Percentiles rank a stretch among this genome's conserved stretches.
These are phyloP conservation scores for Hortiboletus campestris DNA, from an alignment of 768 basidiomycete species.

Conservation along the genomic window DNA sequence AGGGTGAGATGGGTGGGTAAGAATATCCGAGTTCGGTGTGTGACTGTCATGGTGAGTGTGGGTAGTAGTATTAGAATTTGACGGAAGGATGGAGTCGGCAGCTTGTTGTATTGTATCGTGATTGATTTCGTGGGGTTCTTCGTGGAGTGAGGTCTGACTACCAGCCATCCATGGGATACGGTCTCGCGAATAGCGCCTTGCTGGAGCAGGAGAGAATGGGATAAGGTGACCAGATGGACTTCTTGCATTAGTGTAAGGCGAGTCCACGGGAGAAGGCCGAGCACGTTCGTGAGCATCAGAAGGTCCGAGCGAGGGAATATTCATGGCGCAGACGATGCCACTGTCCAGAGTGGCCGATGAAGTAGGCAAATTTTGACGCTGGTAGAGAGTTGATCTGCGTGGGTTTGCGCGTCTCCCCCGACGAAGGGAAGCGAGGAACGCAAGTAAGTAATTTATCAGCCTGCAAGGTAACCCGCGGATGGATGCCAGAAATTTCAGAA, in stretches of 20 bases:
- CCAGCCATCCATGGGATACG: conserved; percentile 2
- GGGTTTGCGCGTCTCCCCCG: not conserved
- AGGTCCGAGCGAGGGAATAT: conserved; percentile 1
- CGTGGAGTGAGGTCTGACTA: conserved; percentile 15
- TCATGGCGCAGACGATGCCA: conserved; percentile 17
- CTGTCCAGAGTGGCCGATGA: not conserved
- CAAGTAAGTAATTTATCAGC: not conserved
- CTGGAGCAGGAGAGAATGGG: conserved; percentile 12
- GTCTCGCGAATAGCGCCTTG: conserved; percentile 12
- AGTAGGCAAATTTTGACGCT: not conserved
- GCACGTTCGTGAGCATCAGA: not conserved
- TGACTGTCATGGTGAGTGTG: not conserved
- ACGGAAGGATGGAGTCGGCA: not conserved
- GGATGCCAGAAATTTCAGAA: no score
- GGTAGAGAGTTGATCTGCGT: not conserved
- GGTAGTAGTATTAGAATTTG: not conserved
- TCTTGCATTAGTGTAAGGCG: conserved; percentile 8
- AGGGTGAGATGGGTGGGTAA: not conserved
- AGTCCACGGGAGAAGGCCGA: conserved; percentile 12
- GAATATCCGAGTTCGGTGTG: not conserved
- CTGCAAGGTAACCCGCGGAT: not conserved
- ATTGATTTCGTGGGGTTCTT: conserved; percentile 12
- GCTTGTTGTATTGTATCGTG: not conserved
- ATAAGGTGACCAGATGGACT: conserved; percentile 22
- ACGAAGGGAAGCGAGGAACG: conserved; percentile 1